Base-by-base conservation (phyloP, 805 yeast species). In the Ogataea nakhonphanomensis region DNA sequence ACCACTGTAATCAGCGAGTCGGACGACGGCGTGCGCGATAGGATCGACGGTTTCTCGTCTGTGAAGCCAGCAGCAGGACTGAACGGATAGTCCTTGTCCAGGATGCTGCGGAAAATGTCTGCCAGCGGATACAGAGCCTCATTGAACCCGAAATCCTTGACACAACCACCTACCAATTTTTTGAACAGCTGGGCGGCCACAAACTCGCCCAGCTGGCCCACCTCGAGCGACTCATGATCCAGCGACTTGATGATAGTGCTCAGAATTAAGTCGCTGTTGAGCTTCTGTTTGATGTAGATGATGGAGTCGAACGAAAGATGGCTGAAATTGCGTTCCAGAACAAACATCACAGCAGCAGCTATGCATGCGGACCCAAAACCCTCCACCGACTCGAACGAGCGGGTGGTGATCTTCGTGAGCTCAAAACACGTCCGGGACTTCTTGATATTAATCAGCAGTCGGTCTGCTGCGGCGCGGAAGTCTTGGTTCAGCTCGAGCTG, bases 121-220 rank as follows among this genome's bases (percentile, higher is more conserved):
- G 85, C 74, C 21, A 87, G 59, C 3, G 84, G 81, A 43, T 71
- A 71, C 42, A 84, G 63, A n/a, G 81, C 70, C 3, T 71, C 57
- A 53, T 87, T 89, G 57, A 86, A 86, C 1, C 95, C 95, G 64
- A 81, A 86, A 59, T 86, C 95, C 46, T 78, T 81, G 26, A 83
- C 72, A 45, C 87, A 74, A 8, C 83, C 80, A 2, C 93, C 95
- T 14, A 84, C 55, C 20, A 82, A 55, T 27, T 79, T 74, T 49
- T 72, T 72, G 33, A 84, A 64, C 4, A 84, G 62, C 37, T 77
- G 69, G 0, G 74, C 66, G 0, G 83, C 81, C 22, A 74, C 70
- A 17, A 67, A 73, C 43, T 78, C 80, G 39, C 63, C 68, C 25
- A 78, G 48, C 46, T 58, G 59, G 7, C 56, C 48, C 39, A 59